A percentile compares a stretch with the other conserved stretches of the same genome.
Evolutionary conservation across 495 filamentous ascomycete genomes (phyloP).

Genomic region (Lasiosphaeria hispida): DNA sequence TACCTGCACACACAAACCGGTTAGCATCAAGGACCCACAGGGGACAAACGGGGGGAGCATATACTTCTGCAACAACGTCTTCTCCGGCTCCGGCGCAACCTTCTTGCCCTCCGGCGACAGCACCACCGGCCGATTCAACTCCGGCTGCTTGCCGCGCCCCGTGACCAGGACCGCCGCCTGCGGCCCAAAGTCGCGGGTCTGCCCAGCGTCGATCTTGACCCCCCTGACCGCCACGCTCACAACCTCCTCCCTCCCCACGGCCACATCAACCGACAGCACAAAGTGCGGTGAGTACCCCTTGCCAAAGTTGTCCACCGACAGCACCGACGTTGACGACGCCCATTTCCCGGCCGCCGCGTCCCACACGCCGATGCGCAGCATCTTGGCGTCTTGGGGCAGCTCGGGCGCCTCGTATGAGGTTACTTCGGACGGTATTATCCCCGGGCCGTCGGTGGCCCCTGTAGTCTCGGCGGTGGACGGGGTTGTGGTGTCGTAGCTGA

Average conservation of each 20-base stretch:
- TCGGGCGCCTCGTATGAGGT: slow-evolving; percentile 49
- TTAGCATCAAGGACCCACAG: slow-evolving; percentile 23
- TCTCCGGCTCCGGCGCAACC: slow-evolving; percentile 54
- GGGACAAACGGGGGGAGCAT: slow-evolving; percentile 41
- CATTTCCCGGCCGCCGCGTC: slow-evolving; percentile 37
- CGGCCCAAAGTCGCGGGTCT: slow-evolving; percentile 56
- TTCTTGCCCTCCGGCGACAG: slow-evolving; percentile 59
- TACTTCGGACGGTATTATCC: slow-evolving; percentile 31
- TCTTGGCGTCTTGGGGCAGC: slow-evolving; percentile 33
- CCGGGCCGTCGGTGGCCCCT: not conserved
- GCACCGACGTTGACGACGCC: slow-evolving; percentile 48
- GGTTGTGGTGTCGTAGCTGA: slow-evolving; percentile 41
- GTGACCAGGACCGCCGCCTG: slow-evolving; percentile 50
- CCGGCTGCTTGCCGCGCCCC: slow-evolving; percentile 51
- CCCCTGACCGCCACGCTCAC: slow-evolving; percentile 42
- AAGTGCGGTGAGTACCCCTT: slow-evolving; percentile 54
- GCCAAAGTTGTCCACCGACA: slow-evolving; percentile 47
- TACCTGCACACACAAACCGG: slow-evolving; percentile 37
- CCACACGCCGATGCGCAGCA: slow-evolving; percentile 52
- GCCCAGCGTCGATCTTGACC: slow-evolving; percentile 51
- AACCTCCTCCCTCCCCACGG: slow-evolving; percentile 35
- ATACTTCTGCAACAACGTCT: slow-evolving; percentile 70
- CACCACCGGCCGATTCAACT: slow-evolving; percentile 64
- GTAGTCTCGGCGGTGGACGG: not conserved
- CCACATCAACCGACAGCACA: slow-evolving; percentile 37